Evolutionary conservation across 202 grass and related monocot species (phyloP), one percentile per base, ranked within the genome.

Genomic region (Musa balbisiana): DNA sequence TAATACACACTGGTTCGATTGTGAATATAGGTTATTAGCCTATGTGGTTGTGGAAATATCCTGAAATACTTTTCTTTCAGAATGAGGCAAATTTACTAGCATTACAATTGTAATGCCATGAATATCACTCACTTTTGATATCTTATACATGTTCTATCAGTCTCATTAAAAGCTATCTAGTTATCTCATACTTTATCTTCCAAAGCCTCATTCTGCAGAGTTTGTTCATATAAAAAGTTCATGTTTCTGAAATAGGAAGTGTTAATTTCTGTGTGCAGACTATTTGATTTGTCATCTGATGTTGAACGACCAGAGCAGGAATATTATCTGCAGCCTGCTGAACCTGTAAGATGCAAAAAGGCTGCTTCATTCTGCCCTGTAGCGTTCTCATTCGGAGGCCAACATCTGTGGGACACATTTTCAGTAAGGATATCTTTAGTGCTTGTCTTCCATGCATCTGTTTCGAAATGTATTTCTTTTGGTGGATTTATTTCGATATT

Each of bases 351-450:
- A 86, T 90, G 88, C 75, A 85, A 84, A 73, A 94, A 89, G 81
- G 88, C 86, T 83, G 86, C 84, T 2, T 89, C 83, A 17, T 81
- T 92, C 74, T 93, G 81, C 80, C 95, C 91, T 14, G 85, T 99
- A 59, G 83, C 89, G 83, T 99, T 99, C 82, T 92, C 87, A 64
- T 93, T 85, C 64, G 95, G 95, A 67, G 84, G 81, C 69, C 81
- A 89, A 87, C 91, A 92, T 92, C 80, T 99, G 4, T 99, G 95
- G 95, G 95, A 99, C 77, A 90, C 83, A 81, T 99, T 94, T 81
- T 92, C 89, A 74, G 94, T 98, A 79, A 63, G 85, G 80, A 10
- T 70, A n/a, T 10, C 11, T 65, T 13, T 11, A 27, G 13, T 65
- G 24, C 23, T 25, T 14, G 10, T 26, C 11, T 65, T 12, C 51